Percentiles rank a stretch among this genome's conserved stretches.
These are phyloP conservation scores for Eragrostis nindensis DNA, from an alignment of 176 grass and related monocot genomes.

Conservation along the genomic window DNA sequence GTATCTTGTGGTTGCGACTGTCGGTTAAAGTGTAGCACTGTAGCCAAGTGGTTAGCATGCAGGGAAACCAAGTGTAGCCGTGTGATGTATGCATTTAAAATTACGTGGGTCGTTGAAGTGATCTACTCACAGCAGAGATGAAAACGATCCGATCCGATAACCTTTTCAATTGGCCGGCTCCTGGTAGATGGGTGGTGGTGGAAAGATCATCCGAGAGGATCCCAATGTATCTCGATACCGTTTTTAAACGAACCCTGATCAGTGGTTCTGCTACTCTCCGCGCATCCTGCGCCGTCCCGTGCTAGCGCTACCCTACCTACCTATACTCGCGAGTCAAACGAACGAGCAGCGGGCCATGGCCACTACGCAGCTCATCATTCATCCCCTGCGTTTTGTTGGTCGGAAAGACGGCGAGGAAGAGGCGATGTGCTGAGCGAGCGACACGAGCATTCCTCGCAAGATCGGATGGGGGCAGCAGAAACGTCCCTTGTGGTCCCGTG, in stretches of 20 bases:
- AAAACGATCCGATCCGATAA: conserved; percentile 34
- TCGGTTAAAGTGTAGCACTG: neutral
- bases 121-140: neutral
- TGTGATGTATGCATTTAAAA: neutral
- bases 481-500: no score
- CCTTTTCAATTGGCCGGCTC: conserved; percentile 21
- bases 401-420: no score
- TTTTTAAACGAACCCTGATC: conserved; percentile 26
- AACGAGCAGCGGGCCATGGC: neutral
- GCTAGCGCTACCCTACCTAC: neutral
- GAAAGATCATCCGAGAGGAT: neutral
- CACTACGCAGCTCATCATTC: no score
- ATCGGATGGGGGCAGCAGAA: no score
- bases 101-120: neutral
- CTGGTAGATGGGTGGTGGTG: neutral
- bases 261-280: conserved; percentile 11
- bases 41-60: neutral
- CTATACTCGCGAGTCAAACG: conserved; percentile 5
- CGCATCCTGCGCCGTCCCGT: conserved; percentile 20
- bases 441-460: no score
- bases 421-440: no score
- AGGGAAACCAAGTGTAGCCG: neutral
- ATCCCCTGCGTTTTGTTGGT: no score
- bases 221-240: conserved; percentile 2
- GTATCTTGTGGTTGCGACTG: neutral